phyloP scores from a whole-genome alignment of 2,329 filamentous ascomycete genomes.

The Leptographium wingfieldii region DNA sequence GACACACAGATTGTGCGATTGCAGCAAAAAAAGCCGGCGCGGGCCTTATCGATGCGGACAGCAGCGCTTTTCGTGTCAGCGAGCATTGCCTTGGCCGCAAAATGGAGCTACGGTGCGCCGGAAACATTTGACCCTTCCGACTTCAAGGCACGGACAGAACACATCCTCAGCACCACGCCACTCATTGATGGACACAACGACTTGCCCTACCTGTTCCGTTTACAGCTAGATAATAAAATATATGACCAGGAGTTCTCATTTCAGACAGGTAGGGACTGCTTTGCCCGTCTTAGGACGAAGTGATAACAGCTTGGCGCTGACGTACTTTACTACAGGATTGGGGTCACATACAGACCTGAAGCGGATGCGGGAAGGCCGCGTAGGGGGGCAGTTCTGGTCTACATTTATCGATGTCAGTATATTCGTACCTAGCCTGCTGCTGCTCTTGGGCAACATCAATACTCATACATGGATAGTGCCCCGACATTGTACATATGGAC shows the following conservation, averaged over 20 bases:
- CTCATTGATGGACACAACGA: constrained; percentile 22
- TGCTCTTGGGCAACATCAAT: background rate
- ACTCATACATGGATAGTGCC: background rate
- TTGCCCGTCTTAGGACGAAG: background rate
- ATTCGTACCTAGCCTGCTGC: background rate
- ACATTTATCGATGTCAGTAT: constrained; percentile 1
- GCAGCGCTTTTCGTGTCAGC: background rate
- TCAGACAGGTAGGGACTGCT: background rate
- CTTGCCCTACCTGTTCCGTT: constrained; percentile 17
- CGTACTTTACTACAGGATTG: background rate
- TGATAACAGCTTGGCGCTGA: background rate
- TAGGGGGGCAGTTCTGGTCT: constrained; percentile 21
- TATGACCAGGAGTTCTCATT: constrained; percentile 9
- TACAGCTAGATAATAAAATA: constrained; percentile 18
- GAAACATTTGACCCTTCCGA: background rate
- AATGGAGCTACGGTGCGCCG: background rate
- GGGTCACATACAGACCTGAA: constrained; percentile 16
- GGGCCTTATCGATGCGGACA: background rate
- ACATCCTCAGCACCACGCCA: background rate
- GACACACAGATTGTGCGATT: background rate
- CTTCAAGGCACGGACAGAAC: background rate
- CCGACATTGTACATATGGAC: constrained; percentile 1
- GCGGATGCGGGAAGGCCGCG: constrained; percentile 17
- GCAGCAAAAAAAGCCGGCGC: background rate
- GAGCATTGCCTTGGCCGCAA: background rate